Evolutionary conservation across 495 filamentous ascomycete species (phyloP), one percentile per base, ranked within the genome.

Genomic region (Podospora bellae-mahoneyi): DNA sequence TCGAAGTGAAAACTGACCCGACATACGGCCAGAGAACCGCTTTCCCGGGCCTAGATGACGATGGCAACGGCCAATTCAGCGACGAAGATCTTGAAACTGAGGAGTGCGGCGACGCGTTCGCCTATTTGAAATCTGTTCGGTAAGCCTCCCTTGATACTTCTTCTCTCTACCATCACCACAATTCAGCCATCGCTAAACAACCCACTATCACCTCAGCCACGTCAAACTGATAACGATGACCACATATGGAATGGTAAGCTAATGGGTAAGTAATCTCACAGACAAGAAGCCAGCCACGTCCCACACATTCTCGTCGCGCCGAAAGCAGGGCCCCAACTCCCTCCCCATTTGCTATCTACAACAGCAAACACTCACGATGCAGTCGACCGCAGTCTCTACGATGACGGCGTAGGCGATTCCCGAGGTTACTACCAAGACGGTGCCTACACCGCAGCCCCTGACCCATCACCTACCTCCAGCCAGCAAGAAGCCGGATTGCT

Each of bases 61-160:
- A 71, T 53, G 68, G 59, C 9, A 75, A 78, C 15, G 74, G 72
- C 15, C 75, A 79, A 3, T 66, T 76, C 5, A 72, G 64, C 2
- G 83, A 78, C 54, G 83, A 84, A 62, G 82, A 84, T n/a, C 70
- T 86, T 0, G 84, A 84, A 54, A 88, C 82, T 48, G 87, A 87
- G 62, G 85, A 87, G 27, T 80, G 83, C 44, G 72, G 76, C 9
- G 85, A 91, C 76, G 92, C 90, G 4, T 62, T 95, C 30, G 85
- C 87, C 64, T 96, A 96, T 78, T 79, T 96, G 26, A 85, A 84
- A 75, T 88, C 91, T 80, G 92, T 96, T 63, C 85, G 92, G 92
- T 96, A 83, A 85, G 90, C 67, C 34, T 27, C 16, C n/a, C 61
- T 9, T 48, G 18, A 19, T 18, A 13, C 69, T 73, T 70, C 30